Conservation (phyloP, 306 rosid species). For the Hippophae rhamnoides region DNA sequence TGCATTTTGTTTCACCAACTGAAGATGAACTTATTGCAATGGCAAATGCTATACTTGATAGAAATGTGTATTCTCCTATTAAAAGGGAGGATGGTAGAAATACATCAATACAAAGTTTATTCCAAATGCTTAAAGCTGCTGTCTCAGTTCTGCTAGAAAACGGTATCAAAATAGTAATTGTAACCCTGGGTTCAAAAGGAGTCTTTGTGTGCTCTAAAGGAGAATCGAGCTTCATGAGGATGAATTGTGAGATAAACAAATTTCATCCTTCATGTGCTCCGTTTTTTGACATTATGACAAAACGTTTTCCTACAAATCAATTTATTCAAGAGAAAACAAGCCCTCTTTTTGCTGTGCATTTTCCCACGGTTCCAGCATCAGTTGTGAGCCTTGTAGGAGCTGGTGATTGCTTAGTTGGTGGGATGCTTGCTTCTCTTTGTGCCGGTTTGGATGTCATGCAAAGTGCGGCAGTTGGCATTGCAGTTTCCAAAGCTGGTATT, state of each 20-base stretch:
- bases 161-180: slow-evolving; percentile 61
- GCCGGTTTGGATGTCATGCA: slow-evolving; percentile 71
- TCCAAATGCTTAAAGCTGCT: slow-evolving; percentile 63
- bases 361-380: slow-evolving; percentile 70
- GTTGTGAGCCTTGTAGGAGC: slow-evolving; percentile 85
- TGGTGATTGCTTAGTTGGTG: slow-evolving; percentile 97
- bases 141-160: slow-evolving; percentile 62
- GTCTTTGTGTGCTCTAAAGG: slow-evolving; percentile 67
- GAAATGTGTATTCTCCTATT: slow-evolving; percentile 34
- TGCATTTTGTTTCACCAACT: slow-evolving; percentile 68
- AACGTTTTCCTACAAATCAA: slow-evolving; percentile 40
- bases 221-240: slow-evolving; percentile 34
- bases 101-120: slow-evolving; percentile 34
- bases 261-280: slow-evolving; percentile 16
- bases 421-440: slow-evolving; percentile 56
- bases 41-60: slow-evolving; percentile 67
- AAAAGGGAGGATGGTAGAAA: slow-evolving; percentile 25
- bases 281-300: slow-evolving; percentile 32
- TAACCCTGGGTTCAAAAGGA: slow-evolving; percentile 69
- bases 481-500: slow-evolving; percentile 76
- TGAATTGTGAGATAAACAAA: slow-evolving; percentile 22
- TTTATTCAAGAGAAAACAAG: slow-evolving; percentile 21
- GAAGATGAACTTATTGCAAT: slow-evolving; percentile 79
- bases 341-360: slow-evolving; percentile 62
- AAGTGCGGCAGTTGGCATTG: slow-evolving; percentile 79